Conservation (phyloP, 345 rosid genomes). For the Boechera divaricarpa region DNA sequence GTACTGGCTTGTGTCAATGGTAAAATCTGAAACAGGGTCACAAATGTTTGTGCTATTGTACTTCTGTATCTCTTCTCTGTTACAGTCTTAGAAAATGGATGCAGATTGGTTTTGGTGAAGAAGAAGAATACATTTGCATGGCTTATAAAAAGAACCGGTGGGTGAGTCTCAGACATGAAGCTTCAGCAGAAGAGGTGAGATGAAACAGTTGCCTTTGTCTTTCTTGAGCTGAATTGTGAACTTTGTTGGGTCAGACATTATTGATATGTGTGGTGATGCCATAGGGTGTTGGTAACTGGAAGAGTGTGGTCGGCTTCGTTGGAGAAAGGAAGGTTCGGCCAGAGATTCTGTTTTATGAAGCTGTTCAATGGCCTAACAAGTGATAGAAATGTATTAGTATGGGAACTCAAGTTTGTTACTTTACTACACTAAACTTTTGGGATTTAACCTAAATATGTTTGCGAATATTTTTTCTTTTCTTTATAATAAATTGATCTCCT, state of each 20-base stretch:
- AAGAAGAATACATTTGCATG: slow-evolving; percentile 1
- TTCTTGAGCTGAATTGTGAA: not conserved
- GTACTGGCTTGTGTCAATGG: slow-evolving; percentile 25
- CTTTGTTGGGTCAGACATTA: not conserved
- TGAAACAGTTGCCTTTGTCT: not conserved
- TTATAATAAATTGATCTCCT: too few relatives aligned
- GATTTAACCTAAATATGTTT: too few relatives aligned
- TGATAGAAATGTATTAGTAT: not conserved
- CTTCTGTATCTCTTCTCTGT: not conserved
- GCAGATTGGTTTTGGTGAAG: slow-evolving; percentile 2
- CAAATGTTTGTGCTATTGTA: not conserved
- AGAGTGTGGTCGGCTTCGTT: not conserved
- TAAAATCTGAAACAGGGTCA: slow-evolving; percentile 1
- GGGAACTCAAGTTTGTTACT: not conserved
- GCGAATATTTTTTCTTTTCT: too few relatives aligned
- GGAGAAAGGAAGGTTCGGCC: slow-evolving; percentile 2
- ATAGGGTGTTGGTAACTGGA: slow-evolving; percentile 1
- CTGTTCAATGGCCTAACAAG: not conserved
- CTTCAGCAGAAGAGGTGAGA: not conserved
- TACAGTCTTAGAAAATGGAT: not conserved
- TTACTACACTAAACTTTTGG: too few relatives aligned
- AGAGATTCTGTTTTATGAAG: not conserved
- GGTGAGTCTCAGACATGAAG: not conserved
- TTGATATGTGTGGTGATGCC: not conserved
- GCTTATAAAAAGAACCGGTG: not conserved